Evolutionary conservation across 305 asterid species (phyloP), one percentile per base, ranked within the genome.

Genomic region (Ruellia speciosa): DNA sequence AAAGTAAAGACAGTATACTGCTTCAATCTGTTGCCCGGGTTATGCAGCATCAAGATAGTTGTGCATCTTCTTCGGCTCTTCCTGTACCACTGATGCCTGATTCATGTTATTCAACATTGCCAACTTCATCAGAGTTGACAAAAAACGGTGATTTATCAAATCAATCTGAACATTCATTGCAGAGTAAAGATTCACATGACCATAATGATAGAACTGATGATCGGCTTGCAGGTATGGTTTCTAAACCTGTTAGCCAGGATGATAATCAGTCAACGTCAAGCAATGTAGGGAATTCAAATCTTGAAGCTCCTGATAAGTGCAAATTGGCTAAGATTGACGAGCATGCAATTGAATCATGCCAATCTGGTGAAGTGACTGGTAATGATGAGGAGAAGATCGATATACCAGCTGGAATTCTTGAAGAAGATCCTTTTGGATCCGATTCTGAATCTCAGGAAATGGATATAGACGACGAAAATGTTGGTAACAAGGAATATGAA

Each of bases 11-110:
- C 55, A 58, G 67, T 67, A 55, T 52, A 14, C 51, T 24, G 18
- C 65, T 50, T 52, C 76, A 57, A 37, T 72, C 83, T 56, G 67
- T 52, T 70, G 71, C 51, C 66, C 79, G 57, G 57, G 57, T 76
- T 49, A 69, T 70, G 60, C 82, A 70, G 58, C 76, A 72, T 70
- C 86, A 79, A 68, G 87, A 84, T 52, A 71, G 84, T 62, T 75
- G 73, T 54, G 80, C 75, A 54, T 75, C 81, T 62, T 75, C 85
- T 54, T 84, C 89, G 57, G 61, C 68, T 61, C 53, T 67, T 55
- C 31, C 81, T 17, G 58, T 72, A 63, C 77, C 88, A 60, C 54
- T 65, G 68, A 73, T 77, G 50, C 81, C 83, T 59, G 84, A 59
- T 65, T 66, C 73, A 47, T 56, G 70, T 60, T 70, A 71, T 49